A percentile compares a stretch with the other conserved stretches of the same genome.
These are phyloP conservation scores for Penicillium angulare DNA, from an alignment of 495 filamentous ascomycete species.

Conservation along the genomic window DNA sequence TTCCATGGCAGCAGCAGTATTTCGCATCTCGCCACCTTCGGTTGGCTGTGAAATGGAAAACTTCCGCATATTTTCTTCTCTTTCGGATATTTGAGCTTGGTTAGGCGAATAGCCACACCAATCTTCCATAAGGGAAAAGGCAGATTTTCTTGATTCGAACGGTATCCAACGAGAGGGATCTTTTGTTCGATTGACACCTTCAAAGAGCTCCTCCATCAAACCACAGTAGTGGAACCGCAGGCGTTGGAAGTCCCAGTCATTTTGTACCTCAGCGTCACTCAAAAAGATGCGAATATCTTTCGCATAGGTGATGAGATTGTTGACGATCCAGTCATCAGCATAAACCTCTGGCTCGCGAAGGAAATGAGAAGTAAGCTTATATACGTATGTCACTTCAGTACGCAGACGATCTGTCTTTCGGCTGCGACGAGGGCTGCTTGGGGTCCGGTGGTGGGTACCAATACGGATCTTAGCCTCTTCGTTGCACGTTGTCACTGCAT, in stretches of 20 bases:
- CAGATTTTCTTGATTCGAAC: constrained; percentile 89
- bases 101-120: constrained; percentile 98
- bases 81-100: constrained; percentile 72
- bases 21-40: constrained; percentile 67
- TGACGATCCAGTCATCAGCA: constrained; percentile 88
- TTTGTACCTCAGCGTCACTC: constrained; percentile 90
- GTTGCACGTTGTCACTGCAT: constrained; percentile 74
- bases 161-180: constrained; percentile 91
- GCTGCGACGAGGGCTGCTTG: constrained; percentile 71
- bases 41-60: constrained; percentile 66
- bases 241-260: constrained; percentile 94
- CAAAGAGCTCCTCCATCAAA: constrained; percentile 86
- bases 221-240: constrained; percentile 91
- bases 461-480: constrained; percentile 86
- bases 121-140: constrained; percentile 95
- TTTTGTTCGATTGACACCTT: constrained; percentile 82
- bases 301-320: constrained; percentile 84
- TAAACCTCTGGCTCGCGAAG: constrained; percentile 75
- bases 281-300: constrained; percentile 92
- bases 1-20: constrained; percentile 83
- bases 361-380: constrained; percentile 91
- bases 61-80: constrained; percentile 86
- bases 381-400: constrained; percentile 93
- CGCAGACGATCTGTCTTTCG: constrained; percentile 80
- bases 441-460: constrained; percentile 68